These are phyloP conservation scores for Diaporthe sp. DNA, from an alignment of 2,329 filamentous ascomycete species.

Conservation along the genomic window DNA sequence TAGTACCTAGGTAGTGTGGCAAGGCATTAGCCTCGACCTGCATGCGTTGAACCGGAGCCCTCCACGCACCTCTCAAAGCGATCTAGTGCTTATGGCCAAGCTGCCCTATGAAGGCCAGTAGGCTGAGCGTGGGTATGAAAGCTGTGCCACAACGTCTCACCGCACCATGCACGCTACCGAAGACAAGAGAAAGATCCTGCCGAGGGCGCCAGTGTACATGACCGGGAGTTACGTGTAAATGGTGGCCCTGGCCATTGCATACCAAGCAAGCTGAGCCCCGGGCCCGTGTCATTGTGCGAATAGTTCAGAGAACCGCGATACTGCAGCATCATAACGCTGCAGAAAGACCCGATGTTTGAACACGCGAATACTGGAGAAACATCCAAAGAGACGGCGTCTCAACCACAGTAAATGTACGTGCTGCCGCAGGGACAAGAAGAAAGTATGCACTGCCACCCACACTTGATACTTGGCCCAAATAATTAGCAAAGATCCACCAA, in stretches of 20 bases:
- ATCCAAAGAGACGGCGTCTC: neutral
- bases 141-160: neutral
- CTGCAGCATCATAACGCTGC: neutral
- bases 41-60: neutral
- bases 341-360: neutral
- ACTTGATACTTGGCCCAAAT: neutral
- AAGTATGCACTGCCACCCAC: no score
- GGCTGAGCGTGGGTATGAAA: neutral
- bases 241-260: neutral
- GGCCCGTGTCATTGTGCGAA: neutral
- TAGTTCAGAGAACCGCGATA: neutral
- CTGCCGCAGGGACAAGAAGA: slow-evolving; percentile 1
- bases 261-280: neutral
- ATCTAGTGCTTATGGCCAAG: neutral
- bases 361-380: neutral
- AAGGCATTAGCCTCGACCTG: neutral
- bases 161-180: neutral
- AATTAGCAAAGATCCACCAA: no score
- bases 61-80: neutral
- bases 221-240: neutral
- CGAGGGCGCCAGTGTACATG: neutral
- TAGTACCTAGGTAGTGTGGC: no score
- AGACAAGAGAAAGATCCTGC: no score
- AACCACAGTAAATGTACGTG: neutral
- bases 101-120: neutral